A percentile compares a stretch with the other conserved stretches of the same genome.
Conservation (phyloP, 1,284 basidiomycete species). For the Moesziomyces globuligerus region DNA sequence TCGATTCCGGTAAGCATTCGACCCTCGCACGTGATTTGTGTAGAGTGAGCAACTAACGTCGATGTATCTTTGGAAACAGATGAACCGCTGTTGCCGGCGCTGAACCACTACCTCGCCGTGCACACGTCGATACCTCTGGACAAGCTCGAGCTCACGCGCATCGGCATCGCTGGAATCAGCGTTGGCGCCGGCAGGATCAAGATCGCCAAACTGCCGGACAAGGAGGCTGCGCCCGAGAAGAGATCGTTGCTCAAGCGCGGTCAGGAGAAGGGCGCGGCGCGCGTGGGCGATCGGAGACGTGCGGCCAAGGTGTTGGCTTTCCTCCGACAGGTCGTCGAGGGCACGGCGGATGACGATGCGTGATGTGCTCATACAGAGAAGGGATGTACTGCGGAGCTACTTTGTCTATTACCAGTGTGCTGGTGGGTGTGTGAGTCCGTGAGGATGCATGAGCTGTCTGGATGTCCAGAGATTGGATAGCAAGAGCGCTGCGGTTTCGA, state of each 20-base stretch:
- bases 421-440: no score
- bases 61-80: no score
- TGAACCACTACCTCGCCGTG: conserved; percentile 38
- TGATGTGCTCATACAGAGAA: background rate
- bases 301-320: conserved; percentile 36
- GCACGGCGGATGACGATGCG: conserved; percentile 2
- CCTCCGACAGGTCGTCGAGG: conserved; percentile 32
- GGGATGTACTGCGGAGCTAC: background rate
- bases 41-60: no score
- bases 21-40: background rate
- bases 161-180: conserved; percentile 45
- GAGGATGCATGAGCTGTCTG: no score
- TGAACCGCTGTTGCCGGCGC: conserved; percentile 36
- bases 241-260: conserved; percentile 16
- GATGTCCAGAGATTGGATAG: no score
- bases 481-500: no score
- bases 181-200: conserved; percentile 44
- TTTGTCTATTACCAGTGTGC: no score
- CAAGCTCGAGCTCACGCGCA: conserved; percentile 27
- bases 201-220: conserved; percentile 21
- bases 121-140: conserved; percentile 50
- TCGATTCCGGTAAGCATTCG: conserved; percentile 8
- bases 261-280: conserved; percentile 14
- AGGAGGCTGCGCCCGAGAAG: conserved; percentile 11
- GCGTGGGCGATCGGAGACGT: conserved; percentile 22